Percentiles rank a stretch among this genome's conserved stretches.
Conservation (phyloP, 2,329 filamentous ascomycete genomes). For the Pyricularia grisea region DNA sequence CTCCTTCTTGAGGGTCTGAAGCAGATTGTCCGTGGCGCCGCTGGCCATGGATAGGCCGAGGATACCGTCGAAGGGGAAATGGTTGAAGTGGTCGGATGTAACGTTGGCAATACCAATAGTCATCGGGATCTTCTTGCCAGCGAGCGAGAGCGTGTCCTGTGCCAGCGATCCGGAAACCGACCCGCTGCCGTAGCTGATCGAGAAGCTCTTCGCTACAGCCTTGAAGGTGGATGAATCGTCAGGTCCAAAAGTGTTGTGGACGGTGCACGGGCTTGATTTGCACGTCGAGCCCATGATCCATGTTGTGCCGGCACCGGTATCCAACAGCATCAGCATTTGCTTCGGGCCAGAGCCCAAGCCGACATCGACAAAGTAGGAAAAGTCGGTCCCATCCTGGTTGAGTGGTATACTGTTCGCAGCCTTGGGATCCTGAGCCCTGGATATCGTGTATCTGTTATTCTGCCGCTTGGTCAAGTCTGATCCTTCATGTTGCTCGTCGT, state of each 20-base stretch:
- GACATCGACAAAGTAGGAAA: conserved; percentile 54
- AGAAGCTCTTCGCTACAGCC: conserved; percentile 43
- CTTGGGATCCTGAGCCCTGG: conserved; percentile 31
- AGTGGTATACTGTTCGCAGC: conserved; percentile 42
- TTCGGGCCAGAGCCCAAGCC: conserved; percentile 44
- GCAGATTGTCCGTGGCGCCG: conserved; percentile 54
- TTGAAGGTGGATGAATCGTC: conserved; percentile 56
- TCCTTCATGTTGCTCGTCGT: background rate
- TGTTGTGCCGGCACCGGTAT: conserved; percentile 61
- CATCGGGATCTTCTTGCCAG: conserved; percentile 52
- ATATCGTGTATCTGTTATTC: conserved; percentile 37
- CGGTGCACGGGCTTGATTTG: conserved; percentile 52
- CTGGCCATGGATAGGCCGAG: conserved; percentile 63
- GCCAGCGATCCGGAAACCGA: conserved; percentile 58
- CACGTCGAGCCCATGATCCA: conserved; percentile 77
- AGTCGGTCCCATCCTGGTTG: conserved; percentile 56
- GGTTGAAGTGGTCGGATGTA: conserved; percentile 64
- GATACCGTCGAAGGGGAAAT: conserved; percentile 83
- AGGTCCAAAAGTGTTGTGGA: conserved; percentile 61
- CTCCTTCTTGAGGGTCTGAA: conserved; percentile 50
- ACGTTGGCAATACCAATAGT: conserved; percentile 64
- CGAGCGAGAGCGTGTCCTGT: conserved; percentile 58
- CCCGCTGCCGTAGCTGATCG: conserved; percentile 69
- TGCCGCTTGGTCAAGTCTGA: conserved; percentile 24
- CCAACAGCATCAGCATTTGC: conserved; percentile 51